Conservation (phyloP, 768 basidiomycete species). For the Amanita muscaria region DNA sequence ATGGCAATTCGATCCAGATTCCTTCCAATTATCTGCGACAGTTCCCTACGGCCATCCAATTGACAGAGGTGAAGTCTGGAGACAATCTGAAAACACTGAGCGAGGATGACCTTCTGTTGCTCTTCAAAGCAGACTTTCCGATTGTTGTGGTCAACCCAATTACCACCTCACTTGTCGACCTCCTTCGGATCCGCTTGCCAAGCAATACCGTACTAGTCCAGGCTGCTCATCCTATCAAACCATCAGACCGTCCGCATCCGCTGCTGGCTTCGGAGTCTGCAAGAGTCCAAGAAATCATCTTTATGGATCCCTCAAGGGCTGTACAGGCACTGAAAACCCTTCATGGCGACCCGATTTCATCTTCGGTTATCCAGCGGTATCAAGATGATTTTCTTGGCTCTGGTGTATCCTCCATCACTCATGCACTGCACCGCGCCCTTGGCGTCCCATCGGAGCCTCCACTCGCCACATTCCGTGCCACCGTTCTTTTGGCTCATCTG, state of each 20-base stretch:
- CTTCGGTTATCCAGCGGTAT: slow-evolving; percentile 50
- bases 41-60: slow-evolving; percentile 41
- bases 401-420: slow-evolving; percentile 40
- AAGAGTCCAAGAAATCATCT: slow-evolving; percentile 24
- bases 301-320: slow-evolving; percentile 54
- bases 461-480: slow-evolving; percentile 23
- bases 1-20: slow-evolving; percentile 1
- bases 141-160: slow-evolving; percentile 57
- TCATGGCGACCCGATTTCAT: slow-evolving; percentile 34
- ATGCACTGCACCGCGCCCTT: slow-evolving; percentile 24
- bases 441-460: slow-evolving; percentile 11
- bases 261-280: slow-evolving; percentile 11
- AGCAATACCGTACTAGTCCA: slow-evolving; percentile 3
- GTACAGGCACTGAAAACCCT: slow-evolving; percentile 42
- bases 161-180: slow-evolving; percentile 32
- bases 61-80: slow-evolving; percentile 29
- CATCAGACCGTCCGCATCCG: neutral
- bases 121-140: slow-evolving; percentile 50
- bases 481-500: slow-evolving; percentile 30
- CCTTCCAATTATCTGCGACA: slow-evolving; percentile 33
- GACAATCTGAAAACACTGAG: neutral
- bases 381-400: slow-evolving; percentile 56
- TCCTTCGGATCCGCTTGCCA: slow-evolving; percentile 18
- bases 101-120: slow-evolving; percentile 14
- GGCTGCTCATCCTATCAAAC: slow-evolving; percentile 11